Evolutionary conservation across 2,329 filamentous ascomycete genomes (phyloP).

Genomic region (Epichloe bromicola): DNA sequence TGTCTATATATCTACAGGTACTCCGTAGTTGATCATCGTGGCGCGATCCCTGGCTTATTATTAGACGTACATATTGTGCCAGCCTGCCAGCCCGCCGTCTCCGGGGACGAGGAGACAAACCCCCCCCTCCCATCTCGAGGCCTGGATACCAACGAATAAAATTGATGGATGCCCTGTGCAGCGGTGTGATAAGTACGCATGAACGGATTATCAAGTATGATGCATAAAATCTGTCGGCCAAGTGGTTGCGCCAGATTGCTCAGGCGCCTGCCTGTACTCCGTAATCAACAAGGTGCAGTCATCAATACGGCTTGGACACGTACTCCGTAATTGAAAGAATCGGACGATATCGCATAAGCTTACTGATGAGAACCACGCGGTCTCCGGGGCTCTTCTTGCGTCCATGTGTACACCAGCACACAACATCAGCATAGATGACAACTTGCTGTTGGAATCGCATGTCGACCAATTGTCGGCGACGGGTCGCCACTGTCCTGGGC

Average conservation of each 20-base stretch:
- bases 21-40: not conserved
- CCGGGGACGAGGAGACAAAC: not conserved
- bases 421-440: no score
- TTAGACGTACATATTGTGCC: no score
- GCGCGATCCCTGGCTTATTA: not conserved
- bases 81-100: no score
- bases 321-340: not conserved
- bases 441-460: no score
- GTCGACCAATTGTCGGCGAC: not conserved
- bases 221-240: not conserved
- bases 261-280: no score
- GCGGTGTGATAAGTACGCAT: not conserved
- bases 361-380: no score
- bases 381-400: no score
- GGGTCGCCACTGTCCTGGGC: not conserved
- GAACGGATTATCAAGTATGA: not conserved
- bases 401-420: no score
- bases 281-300: no score
- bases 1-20: not conserved
- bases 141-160: not conserved
- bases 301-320: not conserved
- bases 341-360: no score
- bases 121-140: not conserved
- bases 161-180: slow-evolving; percentile 1
- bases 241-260: not conserved